Evolutionary conservation across 106 monocot genomes (phyloP).

Genomic region (Dactylorhiza incarnata): DNA sequence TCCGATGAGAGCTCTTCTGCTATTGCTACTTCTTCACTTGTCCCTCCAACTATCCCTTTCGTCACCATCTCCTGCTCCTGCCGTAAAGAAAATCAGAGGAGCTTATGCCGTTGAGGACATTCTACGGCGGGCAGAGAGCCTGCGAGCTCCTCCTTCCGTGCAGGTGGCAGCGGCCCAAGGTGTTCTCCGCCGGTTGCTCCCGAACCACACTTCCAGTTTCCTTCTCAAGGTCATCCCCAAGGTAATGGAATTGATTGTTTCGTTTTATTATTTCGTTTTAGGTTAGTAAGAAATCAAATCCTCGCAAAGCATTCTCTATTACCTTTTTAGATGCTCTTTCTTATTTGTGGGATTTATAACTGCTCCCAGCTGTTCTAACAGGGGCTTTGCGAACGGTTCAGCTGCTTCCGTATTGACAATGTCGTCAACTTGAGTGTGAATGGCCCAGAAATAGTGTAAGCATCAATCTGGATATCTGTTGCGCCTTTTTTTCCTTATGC

Average conservation of each 20-base stretch:
- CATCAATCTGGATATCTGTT: not conserved
- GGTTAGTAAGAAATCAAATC: not conserved
- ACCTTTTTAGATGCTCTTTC: too few relatives aligned
- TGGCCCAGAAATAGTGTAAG: constrained; percentile 60
- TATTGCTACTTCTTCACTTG: not conserved
- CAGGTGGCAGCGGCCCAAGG: constrained; percentile 59
- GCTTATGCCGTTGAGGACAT: constrained; percentile 21
- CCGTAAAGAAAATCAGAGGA: not conserved
- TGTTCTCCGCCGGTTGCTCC: constrained; percentile 61
- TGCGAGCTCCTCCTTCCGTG: constrained; percentile 31
- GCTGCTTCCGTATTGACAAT: constrained; percentile 69
- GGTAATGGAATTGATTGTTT: constrained; percentile 16
- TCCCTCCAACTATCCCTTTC: not conserved
- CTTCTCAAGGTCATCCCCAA: constrained; percentile 50
- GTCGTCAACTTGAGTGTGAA: constrained; percentile 18
- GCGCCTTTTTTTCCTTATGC: not conserved
- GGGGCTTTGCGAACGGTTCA: constrained; percentile 47
- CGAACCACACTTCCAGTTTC: constrained; percentile 59
- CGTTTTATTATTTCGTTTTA: not conserved
- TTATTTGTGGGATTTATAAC: not conserved
- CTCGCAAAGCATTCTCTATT: not conserved
- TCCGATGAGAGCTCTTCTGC: not conserved
- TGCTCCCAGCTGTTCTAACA: constrained; percentile 15
- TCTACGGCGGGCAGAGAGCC: constrained; percentile 22
- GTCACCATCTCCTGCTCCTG: not conserved